phyloP scores from a whole-genome alignment of 2,329 filamentous ascomycete genomes.

The Colletotrichum endophyticum region DNA sequence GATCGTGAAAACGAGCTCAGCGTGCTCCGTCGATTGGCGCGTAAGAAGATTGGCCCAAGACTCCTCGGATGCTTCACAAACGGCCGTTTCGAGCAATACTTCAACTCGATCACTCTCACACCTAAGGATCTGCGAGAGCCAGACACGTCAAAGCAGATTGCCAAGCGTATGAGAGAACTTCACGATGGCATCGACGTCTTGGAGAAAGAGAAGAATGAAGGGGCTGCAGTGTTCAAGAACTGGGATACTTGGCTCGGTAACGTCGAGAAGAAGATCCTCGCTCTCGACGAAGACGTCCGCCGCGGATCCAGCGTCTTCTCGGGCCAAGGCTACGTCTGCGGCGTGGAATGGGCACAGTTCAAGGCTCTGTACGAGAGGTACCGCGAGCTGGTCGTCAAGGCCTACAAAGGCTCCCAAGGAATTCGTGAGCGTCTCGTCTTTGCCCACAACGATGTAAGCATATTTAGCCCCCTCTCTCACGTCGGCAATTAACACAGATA shows the following conservation, averaged over 20 bases:
- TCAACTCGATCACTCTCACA: conserved; percentile 83
- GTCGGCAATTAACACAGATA: conserved; percentile 35
- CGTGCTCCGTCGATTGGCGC: conserved; percentile 83
- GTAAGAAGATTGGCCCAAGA: conserved; percentile 91
- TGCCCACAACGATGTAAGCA: conserved; percentile 92
- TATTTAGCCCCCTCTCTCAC: not conserved
- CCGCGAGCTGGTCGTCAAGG: conserved; percentile 71
- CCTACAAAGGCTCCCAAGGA: conserved; percentile 70
- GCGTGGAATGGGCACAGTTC: conserved; percentile 83
- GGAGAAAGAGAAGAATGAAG: conserved; percentile 75
- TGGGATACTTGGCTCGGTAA: conserved; percentile 91
- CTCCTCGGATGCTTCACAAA: conserved; percentile 92
- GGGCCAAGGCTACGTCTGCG: conserved; percentile 73
- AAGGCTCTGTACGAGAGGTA: conserved; percentile 78
- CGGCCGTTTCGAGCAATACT: conserved; percentile 93
- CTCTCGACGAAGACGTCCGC: conserved; percentile 62
- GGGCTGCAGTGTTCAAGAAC: conserved; percentile 86
- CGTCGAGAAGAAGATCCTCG: conserved; percentile 63
- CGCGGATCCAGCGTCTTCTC: conserved; percentile 31
- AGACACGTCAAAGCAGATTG: conserved; percentile 89
- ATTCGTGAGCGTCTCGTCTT: conserved; percentile 84
- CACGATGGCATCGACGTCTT: conserved; percentile 92
- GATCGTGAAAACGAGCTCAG: conserved; percentile 89
- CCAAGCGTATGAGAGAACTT: conserved; percentile 95
- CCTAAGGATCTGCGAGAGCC: conserved; percentile 77